Base-by-base conservation (phyloP, 2,329 filamentous ascomycete genomes). In the Didymella lethalis region DNA sequence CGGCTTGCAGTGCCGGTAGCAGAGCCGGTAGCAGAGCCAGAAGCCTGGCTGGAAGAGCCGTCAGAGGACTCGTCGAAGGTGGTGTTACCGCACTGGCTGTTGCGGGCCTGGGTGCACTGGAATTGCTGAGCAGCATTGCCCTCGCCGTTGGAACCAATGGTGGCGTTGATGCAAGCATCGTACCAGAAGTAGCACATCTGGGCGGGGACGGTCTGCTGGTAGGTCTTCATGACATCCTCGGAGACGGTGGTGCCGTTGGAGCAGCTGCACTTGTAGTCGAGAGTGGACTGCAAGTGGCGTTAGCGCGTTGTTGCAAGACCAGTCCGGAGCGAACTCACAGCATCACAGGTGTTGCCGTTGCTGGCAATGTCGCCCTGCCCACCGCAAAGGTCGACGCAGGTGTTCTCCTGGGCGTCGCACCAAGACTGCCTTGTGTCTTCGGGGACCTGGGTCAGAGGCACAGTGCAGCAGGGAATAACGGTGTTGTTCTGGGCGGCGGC, bases 311-410 rank as follows among this genome's bases (percentile, higher is more conserved):
- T 10, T 5, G 7, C 29, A 2, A 14, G 18, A 29, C 5, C 18
- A 16, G 14, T 6, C 4, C 3, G 29, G 14, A 10, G 11, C 10
- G 8, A 16, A 77, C 85, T 73, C 82, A 90, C 87, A 34, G 77
- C 44, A 62, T 86, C 80, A 73, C 88, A 90, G 48, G 70, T 75
- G 79, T 88, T 88, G 63, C 68, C 61, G 71, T 76, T 64, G 80
- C 77, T 63, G 32, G 69, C 70, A n/a, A 75, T 63, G 18, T 71
- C 70, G 62, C 82, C 73, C 53, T 68, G 67, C 57, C 72, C 81
- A 62, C 81, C 81, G 77, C 88, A 90, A 63, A 89, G 81, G 57
- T 81, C 72, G 16, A 84, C 85, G 78, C 88, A 90, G 44, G 82
- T 82, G 76, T 86, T 86, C 61, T 77, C 76, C 78, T 89, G 79